Base-by-base conservation (phyloP, 768 basidiomycete species). In the Botryobasidium botryosum region DNA sequence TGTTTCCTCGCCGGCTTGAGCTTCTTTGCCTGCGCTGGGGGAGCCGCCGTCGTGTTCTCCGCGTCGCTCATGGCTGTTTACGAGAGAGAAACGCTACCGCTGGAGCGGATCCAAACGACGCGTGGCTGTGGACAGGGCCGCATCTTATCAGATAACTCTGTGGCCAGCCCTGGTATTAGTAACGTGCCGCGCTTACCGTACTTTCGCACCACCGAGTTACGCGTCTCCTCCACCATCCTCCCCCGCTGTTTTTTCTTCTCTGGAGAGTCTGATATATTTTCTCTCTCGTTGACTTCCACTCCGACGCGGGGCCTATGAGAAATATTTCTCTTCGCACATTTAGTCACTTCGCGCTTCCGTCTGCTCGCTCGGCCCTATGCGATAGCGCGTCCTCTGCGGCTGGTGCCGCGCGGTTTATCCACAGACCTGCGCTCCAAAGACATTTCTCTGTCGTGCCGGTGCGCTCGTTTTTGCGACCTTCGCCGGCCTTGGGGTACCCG, bases 1-100 rank as follows among this genome's bases (percentile, higher is more conserved):
- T 96, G 90, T 55, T 91, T 88, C 40, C 88, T 66, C n/a, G 90
- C 90, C 3, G 91, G 91, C 53, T 81, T 81, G 12, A 85, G 66
- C 56, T 85, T 87, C 59, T 80, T 86, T 6, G 24, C 15, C 18
- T 40, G 6, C 23, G 21, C 12, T 46, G 50, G 32, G 37, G 37
- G 13, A 49, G 32, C 1, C 28, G 43, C 24, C 6, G 32, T 20
- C 20, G 45, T 8, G n/a, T 46, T 12, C 25, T 37, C 29, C 18
- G 43, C 35, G 4, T 35, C 43, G 18, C 24, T 12, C 12, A 12
- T 39, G 13, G 37, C 12, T 39, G 37, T 21, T 39, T 39, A 12
- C n/a, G n/a, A n/a, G n/a, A n/a, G n/a, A n/a, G n/a, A n/a, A n/a
- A n/a, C n/a, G n/a, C n/a, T n/a, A n/a, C n/a, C n/a, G n/a, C n/a